phyloP scores from a whole-genome alignment of 345 rosid species.

The Cardamine occulta region DNA sequence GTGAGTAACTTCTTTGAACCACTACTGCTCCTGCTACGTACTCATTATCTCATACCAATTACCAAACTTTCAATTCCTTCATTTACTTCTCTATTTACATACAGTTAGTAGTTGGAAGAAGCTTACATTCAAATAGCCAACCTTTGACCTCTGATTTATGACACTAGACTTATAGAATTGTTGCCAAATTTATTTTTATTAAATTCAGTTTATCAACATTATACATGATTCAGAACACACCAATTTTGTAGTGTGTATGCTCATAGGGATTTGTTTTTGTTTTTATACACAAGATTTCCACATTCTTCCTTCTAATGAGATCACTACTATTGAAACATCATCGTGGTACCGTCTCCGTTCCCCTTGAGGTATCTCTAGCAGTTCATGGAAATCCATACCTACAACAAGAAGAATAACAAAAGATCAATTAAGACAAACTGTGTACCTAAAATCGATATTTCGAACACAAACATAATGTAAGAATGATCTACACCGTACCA shows the following conservation, averaged over 20 bases:
- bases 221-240: constrained; percentile 29
- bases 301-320: constrained; percentile 92
- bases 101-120: constrained; percentile 36
- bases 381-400: constrained; percentile 92
- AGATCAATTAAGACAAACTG: background rate
- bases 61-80: constrained; percentile 40
- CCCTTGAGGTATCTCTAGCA: constrained; percentile 91
- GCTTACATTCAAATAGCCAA: constrained; percentile 29
- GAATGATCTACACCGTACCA: constrained; percentile 48
- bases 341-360: constrained; percentile 92
- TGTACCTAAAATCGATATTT: background rate
- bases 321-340: constrained; percentile 83
- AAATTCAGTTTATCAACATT: constrained; percentile 28
- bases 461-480: background rate
- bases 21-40: constrained; percentile 3
- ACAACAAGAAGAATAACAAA: constrained; percentile 26
- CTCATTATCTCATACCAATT: constrained; percentile 22
- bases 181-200: constrained; percentile 25
- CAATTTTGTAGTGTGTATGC: constrained; percentile 5
- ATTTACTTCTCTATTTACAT: constrained; percentile 39
- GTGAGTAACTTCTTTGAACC: constrained; percentile 33
- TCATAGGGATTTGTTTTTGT: background rate
- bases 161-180: background rate
- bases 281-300: constrained; percentile 93
- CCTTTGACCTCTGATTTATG: constrained; percentile 28